These are phyloP conservation scores for Aschersonia sp. DNA, from an alignment of 2,329 filamentous ascomycete species.

Conservation along the genomic window DNA sequence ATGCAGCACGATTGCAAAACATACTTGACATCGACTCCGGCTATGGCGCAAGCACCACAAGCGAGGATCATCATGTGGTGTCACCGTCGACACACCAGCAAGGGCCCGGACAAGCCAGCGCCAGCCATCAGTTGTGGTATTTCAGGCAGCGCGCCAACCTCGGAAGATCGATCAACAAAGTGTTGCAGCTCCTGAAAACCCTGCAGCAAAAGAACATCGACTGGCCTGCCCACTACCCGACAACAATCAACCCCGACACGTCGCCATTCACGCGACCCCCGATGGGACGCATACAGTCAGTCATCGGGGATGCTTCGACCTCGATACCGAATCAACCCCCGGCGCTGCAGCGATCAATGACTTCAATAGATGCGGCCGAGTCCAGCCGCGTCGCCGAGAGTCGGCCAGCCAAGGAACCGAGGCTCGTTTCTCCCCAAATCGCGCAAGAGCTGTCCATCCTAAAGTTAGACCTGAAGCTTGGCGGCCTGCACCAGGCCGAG, in stretches of 20 bases:
- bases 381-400: conserved; percentile 58
- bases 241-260: conserved; percentile 43
- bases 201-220: conserved; percentile 79
- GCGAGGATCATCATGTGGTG: conserved; percentile 36
- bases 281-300: conserved; percentile 49
- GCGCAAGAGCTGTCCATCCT: conserved; percentile 91
- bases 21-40: conserved; percentile 81
- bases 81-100: conserved; percentile 21
- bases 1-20: conserved; percentile 65
- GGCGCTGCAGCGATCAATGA: conserved; percentile 53
- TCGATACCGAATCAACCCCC: conserved; percentile 28
- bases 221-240: conserved; percentile 93
- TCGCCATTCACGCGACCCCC: conserved; percentile 44
- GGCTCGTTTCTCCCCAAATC: conserved; percentile 81
- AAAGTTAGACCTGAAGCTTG: conserved; percentile 87
- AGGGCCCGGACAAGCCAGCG: conserved; percentile 48
- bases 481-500: conserved; percentile 71
- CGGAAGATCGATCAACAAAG: conserved; percentile 74
- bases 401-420: conserved; percentile 51
- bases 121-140: conserved; percentile 87
- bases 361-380: conserved; percentile 51
- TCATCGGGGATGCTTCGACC: conserved; percentile 31
- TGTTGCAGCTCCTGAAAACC: conserved; percentile 68
- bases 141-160: conserved; percentile 82
- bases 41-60: conserved; percentile 68